Conservation (phyloP, 441 rosid species). For the Arabidopsis hybrid region DNA sequence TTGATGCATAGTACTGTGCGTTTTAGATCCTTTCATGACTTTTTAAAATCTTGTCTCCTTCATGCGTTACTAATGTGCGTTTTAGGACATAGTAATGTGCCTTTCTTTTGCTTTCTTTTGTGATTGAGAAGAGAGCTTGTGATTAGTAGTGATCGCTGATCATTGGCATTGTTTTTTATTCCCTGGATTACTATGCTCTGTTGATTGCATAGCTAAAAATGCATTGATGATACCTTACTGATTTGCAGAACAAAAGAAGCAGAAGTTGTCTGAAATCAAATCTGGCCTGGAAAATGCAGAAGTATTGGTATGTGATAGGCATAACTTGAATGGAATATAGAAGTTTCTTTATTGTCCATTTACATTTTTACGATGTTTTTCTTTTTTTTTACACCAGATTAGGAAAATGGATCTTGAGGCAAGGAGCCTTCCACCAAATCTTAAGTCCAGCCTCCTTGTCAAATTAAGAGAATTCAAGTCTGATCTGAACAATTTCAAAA, state of each 20-base stretch:
- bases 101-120: neutral
- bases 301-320: conserved; percentile 60
- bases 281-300: conserved; percentile 85
- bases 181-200: neutral
- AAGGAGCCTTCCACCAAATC: conserved; percentile 86
- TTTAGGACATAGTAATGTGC: neutral
- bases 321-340: neutral
- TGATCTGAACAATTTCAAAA: conserved; percentile 93
- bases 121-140: neutral
- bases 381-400: conserved; percentile 53
- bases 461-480: conserved; percentile 94
- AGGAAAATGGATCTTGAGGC: conserved; percentile 98
- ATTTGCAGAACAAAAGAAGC: conserved; percentile 88
- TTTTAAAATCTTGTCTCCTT: neutral
- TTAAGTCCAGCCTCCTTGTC: conserved; percentile 82
- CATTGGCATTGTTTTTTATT: neutral
- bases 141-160: neutral
- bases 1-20: neutral
- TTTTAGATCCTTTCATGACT: neutral
- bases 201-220: neutral
- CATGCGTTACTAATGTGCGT: neutral
- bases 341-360: neutral
- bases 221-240: conserved; percentile 5
- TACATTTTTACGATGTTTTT: neutral
- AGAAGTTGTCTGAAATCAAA: conserved; percentile 75